Evolutionary conservation across 345 rosid genomes (phyloP).

Genomic region (Citrus inodora): DNA sequence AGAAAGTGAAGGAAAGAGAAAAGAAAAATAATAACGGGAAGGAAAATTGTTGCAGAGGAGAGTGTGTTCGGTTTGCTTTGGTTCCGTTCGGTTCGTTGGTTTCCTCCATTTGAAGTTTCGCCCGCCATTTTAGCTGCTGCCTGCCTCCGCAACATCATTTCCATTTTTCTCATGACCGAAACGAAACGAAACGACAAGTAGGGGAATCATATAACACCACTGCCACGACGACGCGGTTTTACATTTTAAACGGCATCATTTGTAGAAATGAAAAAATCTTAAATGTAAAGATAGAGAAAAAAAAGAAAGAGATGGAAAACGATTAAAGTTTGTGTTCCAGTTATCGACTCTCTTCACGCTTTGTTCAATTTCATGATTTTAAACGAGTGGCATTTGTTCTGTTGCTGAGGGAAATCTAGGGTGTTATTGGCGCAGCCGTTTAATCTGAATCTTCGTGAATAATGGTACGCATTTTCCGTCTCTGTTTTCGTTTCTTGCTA

Average conservation of each 20-base stretch:
- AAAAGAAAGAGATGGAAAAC: neutral
- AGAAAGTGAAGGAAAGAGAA: conserved; percentile 5
- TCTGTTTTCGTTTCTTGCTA: neutral
- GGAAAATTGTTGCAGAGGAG: conserved; percentile 8
- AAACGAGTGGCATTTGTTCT: conserved; percentile 4
- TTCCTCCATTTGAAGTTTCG: conserved; percentile 13
- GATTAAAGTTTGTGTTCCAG: neutral
- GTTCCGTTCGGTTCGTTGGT: neutral
- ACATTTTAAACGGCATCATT: neutral
- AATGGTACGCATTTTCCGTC: conserved; percentile 27
- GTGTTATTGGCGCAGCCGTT: conserved; percentile 21
- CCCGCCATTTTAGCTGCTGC: conserved; percentile 14
- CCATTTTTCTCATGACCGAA: too few species aligned
- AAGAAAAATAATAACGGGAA: neutral
- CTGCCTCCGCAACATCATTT: neutral
- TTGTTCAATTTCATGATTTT: conserved; percentile 11
- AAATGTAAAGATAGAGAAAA: neutral
- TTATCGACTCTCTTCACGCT: neutral
- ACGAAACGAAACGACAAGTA: neutral
- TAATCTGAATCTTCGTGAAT: conserved; percentile 25
- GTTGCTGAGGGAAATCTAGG: conserved; percentile 18
- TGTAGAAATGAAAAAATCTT: too few species aligned
- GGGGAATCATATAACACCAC: neutral
- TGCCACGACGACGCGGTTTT: neutral
- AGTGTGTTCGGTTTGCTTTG: neutral